Evolutionary conservation across 2,329 filamentous ascomycete genomes (phyloP).

Genomic region (Metarhizium rileyi): DNA sequence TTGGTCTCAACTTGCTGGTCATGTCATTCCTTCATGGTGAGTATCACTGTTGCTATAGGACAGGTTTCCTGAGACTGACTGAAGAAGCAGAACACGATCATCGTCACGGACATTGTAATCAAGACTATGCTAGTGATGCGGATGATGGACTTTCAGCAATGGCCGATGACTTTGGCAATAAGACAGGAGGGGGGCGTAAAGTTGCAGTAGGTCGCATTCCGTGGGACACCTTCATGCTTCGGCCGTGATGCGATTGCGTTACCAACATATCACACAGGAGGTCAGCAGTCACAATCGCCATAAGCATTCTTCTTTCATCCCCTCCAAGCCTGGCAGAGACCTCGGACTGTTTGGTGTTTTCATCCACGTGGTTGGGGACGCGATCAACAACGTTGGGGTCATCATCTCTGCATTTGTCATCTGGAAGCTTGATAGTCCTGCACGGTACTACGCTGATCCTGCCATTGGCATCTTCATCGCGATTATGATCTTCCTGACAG

Average conservation of each 20-base stretch:
- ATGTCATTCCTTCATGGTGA: slow-evolving; percentile 55
- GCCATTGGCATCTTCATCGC: slow-evolving; percentile 59
- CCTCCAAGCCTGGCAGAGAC: slow-evolving; percentile 37
- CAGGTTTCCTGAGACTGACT: not conserved
- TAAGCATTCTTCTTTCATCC: slow-evolving; percentile 29
- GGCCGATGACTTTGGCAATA: not conserved
- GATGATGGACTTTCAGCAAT: not conserved
- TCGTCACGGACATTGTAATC: slow-evolving; percentile 17
- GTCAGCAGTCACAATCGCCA: slow-evolving; percentile 35
- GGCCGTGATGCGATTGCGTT: not conserved
- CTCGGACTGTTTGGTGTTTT: slow-evolving; percentile 64
- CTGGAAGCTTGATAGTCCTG: slow-evolving; percentile 50
- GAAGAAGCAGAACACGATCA: slow-evolving; percentile 25
- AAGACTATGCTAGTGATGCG: not conserved
- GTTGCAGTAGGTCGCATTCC: not conserved
- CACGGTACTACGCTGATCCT: slow-evolving; percentile 63
- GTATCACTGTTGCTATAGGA: slow-evolving; percentile 5
- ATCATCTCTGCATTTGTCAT: slow-evolving; percentile 61
- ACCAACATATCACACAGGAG: not conserved
- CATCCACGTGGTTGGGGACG: slow-evolving; percentile 62
- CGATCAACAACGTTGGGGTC: slow-evolving; percentile 67
- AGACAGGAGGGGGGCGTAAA: not conserved
- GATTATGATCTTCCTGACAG: slow-evolving; percentile 59
- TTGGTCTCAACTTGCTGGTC: slow-evolving; percentile 58
- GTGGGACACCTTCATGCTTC: not conserved